Base-by-base conservation (phyloP, 305 asterid species). In the Nicotiana rustica region DNA sequence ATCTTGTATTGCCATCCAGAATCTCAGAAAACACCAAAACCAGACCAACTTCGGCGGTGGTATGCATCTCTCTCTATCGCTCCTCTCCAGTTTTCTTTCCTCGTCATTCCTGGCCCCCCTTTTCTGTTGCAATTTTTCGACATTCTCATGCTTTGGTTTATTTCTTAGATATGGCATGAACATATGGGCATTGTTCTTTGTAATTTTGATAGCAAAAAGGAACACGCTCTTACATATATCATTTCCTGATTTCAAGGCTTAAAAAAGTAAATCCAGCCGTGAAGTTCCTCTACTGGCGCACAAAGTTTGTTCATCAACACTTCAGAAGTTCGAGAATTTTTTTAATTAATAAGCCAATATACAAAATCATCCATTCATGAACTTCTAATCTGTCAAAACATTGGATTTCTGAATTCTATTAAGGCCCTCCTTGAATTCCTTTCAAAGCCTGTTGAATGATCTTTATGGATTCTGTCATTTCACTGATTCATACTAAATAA, bases 1-100 rank as follows among this genome's bases (percentile, higher is more conserved):
- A 93, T 94, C 80, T 87, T 94, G 85, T 86, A 89, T 83, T 92
- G 94, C 85, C 97, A 94, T 87, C 98, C 98, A 55, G 95, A 87
- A 86, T 80, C 87, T 82, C 98, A 94, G 83, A 94, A 86, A 84
- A 87, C 88, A 60, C 97, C 98, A 25, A 89, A 85, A 85, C 62
- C 91, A 7, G 90, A 86, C 29, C 91, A 92, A 86, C 88, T 93
- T 85, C 87, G 90, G 44, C 89, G 86, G 25, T 94, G 97, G 98
- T 93, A 88, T 71, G 52, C 29, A 5, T 80, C 55, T 56, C 66
- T 78, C 83, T 68, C 49, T 47, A 17, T 21, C 75, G 25, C 17
- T 67, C 83, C 80, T 57, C 65, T 76, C 49, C 49, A 7, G 31
- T 76, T 56, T 36, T 21, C 69, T 31, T 31, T 60, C 82, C 64